Percentiles rank a stretch among this genome's conserved stretches.
Evolutionary conservation across 768 basidiomycete genomes (phyloP).

Genomic region (Naganishia antarctica): DNA sequence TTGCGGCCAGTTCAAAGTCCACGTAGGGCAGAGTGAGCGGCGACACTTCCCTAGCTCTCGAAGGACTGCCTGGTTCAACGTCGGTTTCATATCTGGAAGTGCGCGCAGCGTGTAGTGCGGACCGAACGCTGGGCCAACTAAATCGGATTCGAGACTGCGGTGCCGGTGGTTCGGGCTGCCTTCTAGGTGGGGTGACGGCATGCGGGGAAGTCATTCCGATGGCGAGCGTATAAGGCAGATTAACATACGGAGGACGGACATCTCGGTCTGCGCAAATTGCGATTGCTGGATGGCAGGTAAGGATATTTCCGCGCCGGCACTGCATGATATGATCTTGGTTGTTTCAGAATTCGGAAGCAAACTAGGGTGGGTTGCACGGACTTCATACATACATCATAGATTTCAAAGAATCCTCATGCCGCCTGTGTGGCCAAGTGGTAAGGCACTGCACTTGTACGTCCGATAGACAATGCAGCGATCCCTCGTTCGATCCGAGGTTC

Average conservation of each 20-base stretch:
- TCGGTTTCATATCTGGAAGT: no score
- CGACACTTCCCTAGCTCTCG: slow-evolving; percentile 3
- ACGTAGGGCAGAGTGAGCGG: slow-evolving; percentile 7
- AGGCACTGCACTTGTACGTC: background rate
- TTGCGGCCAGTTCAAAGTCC: background rate
- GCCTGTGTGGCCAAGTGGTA: background rate
- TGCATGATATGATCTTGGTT: no score
- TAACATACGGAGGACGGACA: no score
- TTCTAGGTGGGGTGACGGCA: background rate
- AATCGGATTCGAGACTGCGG: background rate
- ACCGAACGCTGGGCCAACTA: background rate
- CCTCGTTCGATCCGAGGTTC: background rate
- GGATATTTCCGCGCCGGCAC: no score
- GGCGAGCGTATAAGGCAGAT: no score
- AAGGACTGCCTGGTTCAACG: background rate
- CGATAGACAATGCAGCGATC: background rate
- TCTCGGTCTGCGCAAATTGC: no score
- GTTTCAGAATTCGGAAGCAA: background rate
- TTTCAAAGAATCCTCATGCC: no score
- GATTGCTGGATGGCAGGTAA: background rate
- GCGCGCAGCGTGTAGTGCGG: background rate
- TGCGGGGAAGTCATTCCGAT: no score
- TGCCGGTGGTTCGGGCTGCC: background rate
- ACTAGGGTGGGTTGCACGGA: no score
- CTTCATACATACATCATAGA: no score